Conservation (phyloP, 148 eudicot genomes). For the Gaultheria prostrata region DNA sequence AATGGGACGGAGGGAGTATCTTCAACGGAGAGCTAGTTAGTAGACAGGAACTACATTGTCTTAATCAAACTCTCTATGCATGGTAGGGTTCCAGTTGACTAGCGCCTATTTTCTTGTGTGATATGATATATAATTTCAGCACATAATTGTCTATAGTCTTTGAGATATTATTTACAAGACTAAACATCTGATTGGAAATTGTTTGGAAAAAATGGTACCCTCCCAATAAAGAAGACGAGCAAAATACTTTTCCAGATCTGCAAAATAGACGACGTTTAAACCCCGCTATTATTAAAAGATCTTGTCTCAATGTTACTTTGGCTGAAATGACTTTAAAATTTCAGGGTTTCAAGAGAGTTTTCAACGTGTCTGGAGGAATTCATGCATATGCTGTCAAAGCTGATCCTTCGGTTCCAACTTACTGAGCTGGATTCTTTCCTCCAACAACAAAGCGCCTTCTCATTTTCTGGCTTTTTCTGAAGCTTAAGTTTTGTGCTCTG, state of each 20-base stretch:
- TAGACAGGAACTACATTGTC: neutral
- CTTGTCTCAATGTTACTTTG: slow-evolving; percentile 1
- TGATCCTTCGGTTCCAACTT: slow-evolving; percentile 82
- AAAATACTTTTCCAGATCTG: neutral
- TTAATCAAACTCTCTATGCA: neutral
- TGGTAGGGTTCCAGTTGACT: neutral
- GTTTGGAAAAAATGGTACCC: neutral
- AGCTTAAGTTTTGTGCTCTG: neutral
- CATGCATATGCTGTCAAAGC: slow-evolving; percentile 86
- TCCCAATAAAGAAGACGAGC: neutral
- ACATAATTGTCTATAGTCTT: neutral
- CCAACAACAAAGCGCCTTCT: neutral
- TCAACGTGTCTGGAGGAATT: slow-evolving; percentile 84
- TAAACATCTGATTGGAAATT: neutral
- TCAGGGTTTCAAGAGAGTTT: slow-evolving; percentile 84
- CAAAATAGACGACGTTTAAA: neutral
- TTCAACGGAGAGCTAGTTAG: too few relatives aligned
- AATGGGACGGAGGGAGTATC: too few relatives aligned
- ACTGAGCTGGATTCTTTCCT: slow-evolving; percentile 33
- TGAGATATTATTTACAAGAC: neutral
- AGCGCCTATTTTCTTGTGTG: neutral
- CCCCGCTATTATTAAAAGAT: neutral
- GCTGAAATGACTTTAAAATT: slow-evolving; percentile 3
- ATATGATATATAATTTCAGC: neutral
- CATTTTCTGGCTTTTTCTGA: neutral